Evolutionary conservation across 2,329 filamentous ascomycete species (phyloP).

Genomic region (Colletotrichum eleusines): DNA sequence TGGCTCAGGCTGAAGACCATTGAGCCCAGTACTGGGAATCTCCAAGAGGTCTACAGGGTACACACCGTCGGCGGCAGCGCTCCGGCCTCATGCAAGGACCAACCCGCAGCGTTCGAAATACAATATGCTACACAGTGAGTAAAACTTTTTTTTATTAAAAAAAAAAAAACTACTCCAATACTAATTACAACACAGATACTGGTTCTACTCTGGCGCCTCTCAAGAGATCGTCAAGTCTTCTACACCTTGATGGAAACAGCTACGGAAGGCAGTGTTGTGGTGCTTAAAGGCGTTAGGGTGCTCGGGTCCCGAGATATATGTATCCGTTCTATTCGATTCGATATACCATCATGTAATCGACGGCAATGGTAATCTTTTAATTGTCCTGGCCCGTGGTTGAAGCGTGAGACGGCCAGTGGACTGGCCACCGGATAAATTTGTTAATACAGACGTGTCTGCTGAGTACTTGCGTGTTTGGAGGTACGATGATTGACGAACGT

Average conservation of each 20-base stretch:
- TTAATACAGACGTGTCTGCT: slow-evolving; percentile 21
- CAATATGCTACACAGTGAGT: slow-evolving; percentile 89
- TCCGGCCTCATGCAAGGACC: slow-evolving; percentile 78
- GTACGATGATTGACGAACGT: background rate
- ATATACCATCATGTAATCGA: slow-evolving; percentile 35
- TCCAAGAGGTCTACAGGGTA: slow-evolving; percentile 84
- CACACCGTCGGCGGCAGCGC: slow-evolving; percentile 85
- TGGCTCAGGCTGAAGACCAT: slow-evolving; percentile 81
- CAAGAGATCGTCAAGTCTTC: slow-evolving; percentile 18
- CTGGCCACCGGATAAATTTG: slow-evolving; percentile 11
- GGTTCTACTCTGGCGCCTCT: slow-evolving; percentile 50
- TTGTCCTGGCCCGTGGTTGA: background rate
- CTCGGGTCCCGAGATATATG: slow-evolving; percentile 1
- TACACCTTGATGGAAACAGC: background rate
- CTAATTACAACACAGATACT: slow-evolving; percentile 50
- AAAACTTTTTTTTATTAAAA: slow-evolving; percentile 45
- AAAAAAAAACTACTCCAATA: slow-evolving; percentile 26
- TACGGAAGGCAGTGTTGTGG: background rate
- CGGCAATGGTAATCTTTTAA: background rate
- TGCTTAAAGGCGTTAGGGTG: slow-evolving; percentile 29
- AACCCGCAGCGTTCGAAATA: slow-evolving; percentile 74
- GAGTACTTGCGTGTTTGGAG: background rate
- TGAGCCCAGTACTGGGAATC: slow-evolving; percentile 68
- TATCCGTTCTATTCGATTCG: slow-evolving; percentile 14
- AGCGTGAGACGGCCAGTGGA: slow-evolving; percentile 13